Evolutionary conservation across 1,284 basidiomycete genomes (phyloP), one percentile per base, ranked within the genome.

Genomic region (Phlebopus sp.): DNA sequence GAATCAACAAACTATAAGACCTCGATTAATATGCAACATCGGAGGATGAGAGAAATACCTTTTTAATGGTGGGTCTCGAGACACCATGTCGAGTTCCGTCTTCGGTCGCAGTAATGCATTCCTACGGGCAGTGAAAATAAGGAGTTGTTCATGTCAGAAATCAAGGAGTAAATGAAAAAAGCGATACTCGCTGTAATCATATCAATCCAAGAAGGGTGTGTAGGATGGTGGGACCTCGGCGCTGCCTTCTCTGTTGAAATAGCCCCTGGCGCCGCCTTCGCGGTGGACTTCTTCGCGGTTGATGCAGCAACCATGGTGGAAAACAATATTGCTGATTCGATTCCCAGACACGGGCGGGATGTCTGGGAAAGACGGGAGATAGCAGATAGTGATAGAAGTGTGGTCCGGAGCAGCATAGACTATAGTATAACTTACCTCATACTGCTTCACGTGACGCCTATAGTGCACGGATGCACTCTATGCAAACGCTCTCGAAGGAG

Each of bases 31-130:
- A 10, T 17, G 11, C 14, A 0, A 11, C n/a, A 17, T n/a, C 10
- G 23, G n/a, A 29, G 25, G 3, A n/a, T 41, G 15, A 19, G 13
- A 21, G 27, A 15, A 18, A 10, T 36, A 75, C 78, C 82, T 91
- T 92, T 78, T 92, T 92, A 67, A 92, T 86, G 36, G 79, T 79
- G 37, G 74, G 74, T 50, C 90, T 79, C 34, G 88, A 90, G 42
- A 91, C 86, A 59, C 90, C 90, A 46, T 71, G 58, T 47, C 86
- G 82, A 30, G 77, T 72, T 35, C 87, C 86, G 44, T 81, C 80
- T 52, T 80, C 79, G 65, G 86, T 75, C 27, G 72, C 74, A 46
- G 71, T 60, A 67, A 92, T 86, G 59, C 84, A 86, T 70, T 90
- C 86, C 81, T 83, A 55, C n/a, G 18, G 27, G 14, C 43, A 27